Conservation (phyloP, 2,329 filamentous ascomycete species). For the Didymellaceae sp. region DNA sequence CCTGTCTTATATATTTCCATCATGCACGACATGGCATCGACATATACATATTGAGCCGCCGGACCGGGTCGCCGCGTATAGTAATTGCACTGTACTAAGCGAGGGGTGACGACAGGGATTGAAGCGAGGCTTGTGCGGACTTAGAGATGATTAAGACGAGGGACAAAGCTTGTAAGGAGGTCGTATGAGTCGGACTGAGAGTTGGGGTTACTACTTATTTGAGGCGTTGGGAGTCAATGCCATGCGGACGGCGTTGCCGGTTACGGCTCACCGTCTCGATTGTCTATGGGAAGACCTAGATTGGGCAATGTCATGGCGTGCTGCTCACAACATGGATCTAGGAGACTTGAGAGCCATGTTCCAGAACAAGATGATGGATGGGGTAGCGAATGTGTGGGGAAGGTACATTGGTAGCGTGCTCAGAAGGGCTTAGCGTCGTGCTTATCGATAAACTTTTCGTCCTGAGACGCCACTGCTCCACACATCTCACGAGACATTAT, state of each 20-base stretch:
- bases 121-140: background rate
- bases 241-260: background rate
- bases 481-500: conserved; percentile 5
- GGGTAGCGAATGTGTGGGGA: no score
- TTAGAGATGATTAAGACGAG: background rate
- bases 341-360: no score
- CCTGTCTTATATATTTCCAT: conserved; percentile 3
- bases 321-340: no score
- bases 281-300: no score
- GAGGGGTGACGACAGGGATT: background rate
- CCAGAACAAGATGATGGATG: no score
- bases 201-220: background rate
- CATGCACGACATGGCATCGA: background rate
- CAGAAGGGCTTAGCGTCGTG: background rate
- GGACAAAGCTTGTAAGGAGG: background rate
- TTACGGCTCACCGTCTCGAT: no score
- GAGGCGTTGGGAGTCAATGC: background rate
- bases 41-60: conserved; percentile 2
- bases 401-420: no score
- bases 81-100: conserved; percentile 19
- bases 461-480: conserved; percentile 13
- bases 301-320: no score
- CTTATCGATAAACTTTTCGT: conserved; percentile 19
- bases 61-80: conserved; percentile 13
- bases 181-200: background rate